A percentile compares a stretch with the other conserved stretches of the same genome.
phyloP scores from a whole-genome alignment of 2,329 filamentous ascomycete genomes.

The Aspergillus calidoustus region DNA sequence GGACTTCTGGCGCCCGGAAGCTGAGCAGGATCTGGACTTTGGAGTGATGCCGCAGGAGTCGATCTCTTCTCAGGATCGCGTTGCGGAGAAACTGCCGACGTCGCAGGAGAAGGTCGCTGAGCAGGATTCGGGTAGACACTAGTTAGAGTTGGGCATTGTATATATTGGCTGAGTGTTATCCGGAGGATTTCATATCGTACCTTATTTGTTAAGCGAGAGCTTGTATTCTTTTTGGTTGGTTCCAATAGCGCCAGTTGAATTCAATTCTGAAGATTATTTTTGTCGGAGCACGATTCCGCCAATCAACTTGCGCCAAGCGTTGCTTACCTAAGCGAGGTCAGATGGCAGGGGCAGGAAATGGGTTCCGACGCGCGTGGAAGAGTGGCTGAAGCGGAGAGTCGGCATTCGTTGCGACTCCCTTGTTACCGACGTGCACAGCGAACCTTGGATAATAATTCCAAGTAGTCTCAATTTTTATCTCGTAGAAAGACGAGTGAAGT shows the following conservation, averaged over 20 bases:
- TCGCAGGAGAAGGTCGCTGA: conserved; percentile 7
- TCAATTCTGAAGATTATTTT: neutral
- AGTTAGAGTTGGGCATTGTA: neutral
- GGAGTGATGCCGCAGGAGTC: conserved; percentile 21
- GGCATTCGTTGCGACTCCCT: too few species aligned
- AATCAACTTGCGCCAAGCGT: too few species aligned
- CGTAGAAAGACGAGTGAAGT: neutral
- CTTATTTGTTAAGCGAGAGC: neutral
- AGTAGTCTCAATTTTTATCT: too few species aligned
- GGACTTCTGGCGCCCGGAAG: conserved; percentile 67
- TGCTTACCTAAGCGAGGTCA: too few species aligned
- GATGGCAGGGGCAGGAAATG: too few species aligned
- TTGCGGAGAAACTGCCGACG: conserved; percentile 9
- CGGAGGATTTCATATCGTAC: neutral
- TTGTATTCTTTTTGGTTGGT: neutral
- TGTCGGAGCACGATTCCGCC: too few species aligned
- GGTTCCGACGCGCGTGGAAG: too few species aligned
- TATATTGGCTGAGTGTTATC: neutral
- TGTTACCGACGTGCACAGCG: too few species aligned
- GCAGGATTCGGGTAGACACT: neutral
- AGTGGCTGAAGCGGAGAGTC: too few species aligned
- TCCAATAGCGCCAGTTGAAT: neutral
- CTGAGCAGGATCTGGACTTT: conserved; percentile 25
- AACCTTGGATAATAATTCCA: too few species aligned
- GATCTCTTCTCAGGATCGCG: conserved; percentile 25